Conservation (phyloP, 495 filamentous ascomycete genomes). For the Annulohypoxylon maeteangense region DNA sequence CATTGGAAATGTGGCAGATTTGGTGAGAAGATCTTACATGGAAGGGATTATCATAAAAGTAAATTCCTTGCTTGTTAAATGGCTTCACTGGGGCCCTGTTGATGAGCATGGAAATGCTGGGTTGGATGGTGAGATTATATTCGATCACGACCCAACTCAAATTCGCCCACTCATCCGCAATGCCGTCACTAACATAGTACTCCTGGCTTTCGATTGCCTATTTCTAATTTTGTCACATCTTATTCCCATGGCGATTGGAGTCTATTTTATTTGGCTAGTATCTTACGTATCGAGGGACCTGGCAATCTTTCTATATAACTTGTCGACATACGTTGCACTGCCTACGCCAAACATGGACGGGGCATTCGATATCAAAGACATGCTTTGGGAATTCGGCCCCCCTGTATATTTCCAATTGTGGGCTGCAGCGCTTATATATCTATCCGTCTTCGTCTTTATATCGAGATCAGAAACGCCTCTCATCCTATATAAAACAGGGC, state of each 20-base stretch:
- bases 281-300: conserved; percentile 4
- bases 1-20: conserved; percentile 11
- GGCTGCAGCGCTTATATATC: conserved; percentile 27
- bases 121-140: conserved; percentile 3
- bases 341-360: conserved; percentile 18
- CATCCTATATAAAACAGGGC: neutral
- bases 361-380: neutral
- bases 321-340: conserved; percentile 9
- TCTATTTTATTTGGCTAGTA: neutral
- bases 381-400: conserved; percentile 33
- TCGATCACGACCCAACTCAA: conserved; percentile 6
- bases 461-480: conserved; percentile 28
- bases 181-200: neutral
- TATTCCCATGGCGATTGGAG: neutral
- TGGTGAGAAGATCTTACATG: neutral
- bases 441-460: conserved; percentile 35
- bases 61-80: conserved; percentile 10
- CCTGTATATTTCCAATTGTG: conserved; percentile 31
- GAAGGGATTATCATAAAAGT: conserved; percentile 3
- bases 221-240: neutral
- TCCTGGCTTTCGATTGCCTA: conserved; percentile 18
- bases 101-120: conserved; percentile 9
- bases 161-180: conserved; percentile 10
- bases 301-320: neutral
- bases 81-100: conserved; percentile 25